phyloP scores from a whole-genome alignment of 768 basidiomycete genomes.

The Crassisporium funariophilum region DNA sequence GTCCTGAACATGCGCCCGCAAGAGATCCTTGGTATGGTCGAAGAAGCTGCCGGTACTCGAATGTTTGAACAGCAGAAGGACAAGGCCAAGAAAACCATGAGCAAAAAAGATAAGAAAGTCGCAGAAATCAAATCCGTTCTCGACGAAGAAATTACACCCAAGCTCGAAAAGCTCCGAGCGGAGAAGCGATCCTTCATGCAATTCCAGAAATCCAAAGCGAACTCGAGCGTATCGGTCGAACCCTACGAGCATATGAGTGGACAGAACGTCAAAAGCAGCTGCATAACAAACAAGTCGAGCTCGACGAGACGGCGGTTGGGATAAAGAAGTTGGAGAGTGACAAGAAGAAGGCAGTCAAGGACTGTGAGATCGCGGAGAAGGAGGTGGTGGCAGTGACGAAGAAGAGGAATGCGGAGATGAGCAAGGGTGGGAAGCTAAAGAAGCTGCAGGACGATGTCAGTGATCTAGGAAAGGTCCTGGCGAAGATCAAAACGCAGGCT shows the following conservation, averaged over 20 bases:
- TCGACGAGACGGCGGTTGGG: slow-evolving; percentile 51
- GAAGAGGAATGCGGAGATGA: slow-evolving; percentile 83
- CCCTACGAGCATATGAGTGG: slow-evolving; percentile 91
- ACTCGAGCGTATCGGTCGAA: slow-evolving; percentile 80
- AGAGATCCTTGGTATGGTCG: slow-evolving; percentile 98
- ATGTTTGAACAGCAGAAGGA: slow-evolving; percentile 99
- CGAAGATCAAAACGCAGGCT: slow-evolving; percentile 82
- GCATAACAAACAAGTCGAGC: slow-evolving; percentile 55
- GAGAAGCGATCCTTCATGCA: slow-evolving; percentile 90
- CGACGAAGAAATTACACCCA: slow-evolving; percentile 90
- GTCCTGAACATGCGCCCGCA: slow-evolving; percentile 97
- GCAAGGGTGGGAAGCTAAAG: slow-evolving; percentile 91
- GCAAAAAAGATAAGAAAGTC: slow-evolving; percentile 95
- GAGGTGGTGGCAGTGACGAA: slow-evolving; percentile 66
- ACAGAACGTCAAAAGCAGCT: slow-evolving; percentile 56
- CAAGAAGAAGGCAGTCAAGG: slow-evolving; percentile 52
- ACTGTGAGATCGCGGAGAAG: slow-evolving; percentile 66
- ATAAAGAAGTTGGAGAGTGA: slow-evolving; percentile 47
- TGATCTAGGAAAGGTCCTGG: slow-evolving; percentile 75
- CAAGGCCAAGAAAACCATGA: slow-evolving; percentile 94
- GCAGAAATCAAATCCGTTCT: slow-evolving; percentile 83
- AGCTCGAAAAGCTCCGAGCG: slow-evolving; percentile 83
- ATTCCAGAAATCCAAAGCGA: slow-evolving; percentile 89
- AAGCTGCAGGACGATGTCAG: slow-evolving; percentile 81
- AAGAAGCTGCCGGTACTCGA: slow-evolving; percentile 96